Percentiles rank a stretch among this genome's conserved stretches.
These are phyloP conservation scores for Penicillium manginii DNA, from an alignment of 495 filamentous ascomycete genomes.

Conservation along the genomic window DNA sequence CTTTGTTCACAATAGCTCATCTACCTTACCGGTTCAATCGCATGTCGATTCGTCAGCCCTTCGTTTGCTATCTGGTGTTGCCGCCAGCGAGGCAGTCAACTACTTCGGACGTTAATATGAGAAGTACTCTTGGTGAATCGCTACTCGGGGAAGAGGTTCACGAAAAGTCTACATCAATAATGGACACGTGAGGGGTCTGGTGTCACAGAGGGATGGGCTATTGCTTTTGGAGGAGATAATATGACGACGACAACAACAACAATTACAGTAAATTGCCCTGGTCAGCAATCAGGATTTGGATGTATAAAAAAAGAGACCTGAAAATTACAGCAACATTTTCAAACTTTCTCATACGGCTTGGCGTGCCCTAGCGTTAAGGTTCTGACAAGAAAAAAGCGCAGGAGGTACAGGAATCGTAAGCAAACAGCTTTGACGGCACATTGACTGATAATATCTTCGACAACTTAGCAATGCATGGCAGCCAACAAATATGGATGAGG, in stretches of 20 bases:
- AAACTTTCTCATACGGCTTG: no score
- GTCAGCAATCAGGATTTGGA: no score
- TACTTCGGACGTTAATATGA: slow-evolving; percentile 1
- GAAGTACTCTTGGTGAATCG: slow-evolving; percentile 11
- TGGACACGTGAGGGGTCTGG: slow-evolving; percentile 5
- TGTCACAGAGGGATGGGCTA: slow-evolving; percentile 8
- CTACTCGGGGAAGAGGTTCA: slow-evolving; percentile 12
- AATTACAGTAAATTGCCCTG: no score
- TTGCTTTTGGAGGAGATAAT: background rate
- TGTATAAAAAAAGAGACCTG: no score
- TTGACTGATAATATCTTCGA: no score
- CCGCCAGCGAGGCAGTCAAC: slow-evolving; percentile 10
- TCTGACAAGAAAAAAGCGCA: no score
- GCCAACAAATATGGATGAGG: no score
- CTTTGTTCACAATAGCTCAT: slow-evolving; percentile 8
- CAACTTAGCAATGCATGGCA: no score
- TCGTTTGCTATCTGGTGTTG: slow-evolving; percentile 14
- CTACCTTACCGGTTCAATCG: slow-evolving; percentile 12
- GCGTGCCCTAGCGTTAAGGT: no score
- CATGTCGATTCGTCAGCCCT: slow-evolving; percentile 11
- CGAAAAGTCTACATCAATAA: slow-evolving; percentile 10
- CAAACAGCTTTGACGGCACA: no score
- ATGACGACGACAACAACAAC: slow-evolving; percentile 4
- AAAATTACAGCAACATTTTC: no score
- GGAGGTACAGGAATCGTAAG: no score